Conservation (phyloP, 345 rosid genomes). For the Moricandia moricandioides region DNA sequence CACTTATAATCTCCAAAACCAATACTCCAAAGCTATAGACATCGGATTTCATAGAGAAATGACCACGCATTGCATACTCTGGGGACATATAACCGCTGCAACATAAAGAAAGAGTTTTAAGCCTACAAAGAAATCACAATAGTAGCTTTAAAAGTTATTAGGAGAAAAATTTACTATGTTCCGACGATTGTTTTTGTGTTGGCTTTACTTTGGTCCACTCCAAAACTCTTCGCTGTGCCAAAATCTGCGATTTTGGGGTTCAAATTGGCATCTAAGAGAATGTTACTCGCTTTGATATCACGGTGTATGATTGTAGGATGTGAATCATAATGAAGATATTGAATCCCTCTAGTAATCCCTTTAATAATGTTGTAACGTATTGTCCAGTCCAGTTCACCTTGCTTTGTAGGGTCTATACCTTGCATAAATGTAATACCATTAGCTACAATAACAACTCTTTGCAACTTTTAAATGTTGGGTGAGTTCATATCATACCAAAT, state of each 20-base stretch:
- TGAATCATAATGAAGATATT: slow-evolving; percentile 44
- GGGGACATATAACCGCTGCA: slow-evolving; percentile 13
- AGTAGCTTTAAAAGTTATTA: not conserved
- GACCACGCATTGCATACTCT: slow-evolving; percentile 13
- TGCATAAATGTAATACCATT: not conserved
- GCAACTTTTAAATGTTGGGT: not conserved
- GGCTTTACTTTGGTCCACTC: slow-evolving; percentile 27
- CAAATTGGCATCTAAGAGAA: slow-evolving; percentile 41
- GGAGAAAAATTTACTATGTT: slow-evolving; percentile 37
- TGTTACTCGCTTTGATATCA: slow-evolving; percentile 41
- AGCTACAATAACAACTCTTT: not conserved
- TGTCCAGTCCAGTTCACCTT: slow-evolving; percentile 34
- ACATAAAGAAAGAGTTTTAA: not conserved
- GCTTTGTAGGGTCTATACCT: slow-evolving; percentile 24
- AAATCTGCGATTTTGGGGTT: slow-evolving; percentile 44
- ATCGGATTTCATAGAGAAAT: slow-evolving; percentile 9
- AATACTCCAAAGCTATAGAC: slow-evolving; percentile 3
- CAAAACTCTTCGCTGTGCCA: slow-evolving; percentile 41
- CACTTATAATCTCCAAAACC: slow-evolving; percentile 11
- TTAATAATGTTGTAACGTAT: slow-evolving; percentile 34
- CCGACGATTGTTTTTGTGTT: slow-evolving; percentile 40
- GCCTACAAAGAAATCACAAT: not conserved
- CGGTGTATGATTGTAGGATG: slow-evolving; percentile 40
- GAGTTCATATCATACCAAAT: slow-evolving; percentile 20
- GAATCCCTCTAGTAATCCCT: slow-evolving; percentile 42